Base-by-base conservation (phyloP, 768 basidiomycete species). In the Xerocomellus amylosporus region DNA sequence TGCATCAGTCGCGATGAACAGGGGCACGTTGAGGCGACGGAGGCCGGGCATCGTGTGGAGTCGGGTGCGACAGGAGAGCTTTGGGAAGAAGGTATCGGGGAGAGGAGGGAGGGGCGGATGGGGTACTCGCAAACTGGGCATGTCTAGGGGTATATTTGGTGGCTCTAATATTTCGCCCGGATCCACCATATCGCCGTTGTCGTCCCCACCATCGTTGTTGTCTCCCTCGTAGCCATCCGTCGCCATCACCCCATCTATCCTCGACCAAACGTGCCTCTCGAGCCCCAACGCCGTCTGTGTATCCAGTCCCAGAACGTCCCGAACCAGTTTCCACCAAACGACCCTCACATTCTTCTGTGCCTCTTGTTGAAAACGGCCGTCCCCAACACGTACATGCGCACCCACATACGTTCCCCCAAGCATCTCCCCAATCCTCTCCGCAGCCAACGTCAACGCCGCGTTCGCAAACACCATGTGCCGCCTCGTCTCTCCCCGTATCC, bases 1-100 rank as follows among this genome's bases (percentile, higher is more conserved):
- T 13, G 76, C 75, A 64, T 88, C 87, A 15, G 88, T 87, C 10
- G 88, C 80, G 51, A 89, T 75, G 70, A 79, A 90, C 37, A 90
- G 62, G 0, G 85, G 85, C 6, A 72, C 75, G 60, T 87, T 87
- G 48, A 88, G 73, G 1, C 58, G 61, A 17, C 55, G 53, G 5
- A 79, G 73, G 13, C 62, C 53, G 2, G 62, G 53, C 2, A 55
- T 52, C 0, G 68, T 67, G 64, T 83, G 77, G 8, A 72, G 69
- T 13, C 59, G 61, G 5, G 69, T 62, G 28, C 71, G 75, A 58
- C 86, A 88, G 30, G 51, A 34, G 20, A 66, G 43, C 8, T 36
- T 47, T 1, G 51, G 61, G 17, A 49, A 39, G 44, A 61, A 53
- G 0, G 34, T 28, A 10, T 52, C 37, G 9, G 72, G 64, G 8